phyloP scores from a whole-genome alignment of 805 yeast species.

The Jamesozyma jinghongensis region DNA sequence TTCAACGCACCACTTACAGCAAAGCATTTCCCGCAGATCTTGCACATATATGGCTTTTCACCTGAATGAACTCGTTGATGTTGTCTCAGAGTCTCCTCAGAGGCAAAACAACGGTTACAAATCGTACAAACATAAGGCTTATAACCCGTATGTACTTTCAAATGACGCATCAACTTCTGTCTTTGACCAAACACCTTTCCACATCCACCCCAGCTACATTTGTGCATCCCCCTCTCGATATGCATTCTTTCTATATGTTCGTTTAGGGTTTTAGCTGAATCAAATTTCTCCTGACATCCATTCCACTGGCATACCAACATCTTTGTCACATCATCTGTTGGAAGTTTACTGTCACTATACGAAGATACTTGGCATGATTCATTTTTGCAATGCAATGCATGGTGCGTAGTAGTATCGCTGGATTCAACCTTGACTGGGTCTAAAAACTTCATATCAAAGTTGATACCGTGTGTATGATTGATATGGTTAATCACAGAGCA shows the following conservation, averaged over 20 bases:
- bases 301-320: slow-evolving; percentile 24
- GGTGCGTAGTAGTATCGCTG: not conserved
- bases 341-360: not conserved
- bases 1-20: slow-evolving; percentile 76
- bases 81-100: slow-evolving; percentile 66
- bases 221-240: slow-evolving; percentile 66
- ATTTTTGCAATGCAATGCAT: slow-evolving; percentile 3
- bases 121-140: slow-evolving; percentile 66
- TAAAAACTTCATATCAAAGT: slow-evolving; percentile 23
- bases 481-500: slow-evolving; percentile 52
- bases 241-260: slow-evolving; percentile 62
- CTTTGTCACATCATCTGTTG: too few species aligned
- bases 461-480: slow-evolving; percentile 37
- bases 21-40: slow-evolving; percentile 64
- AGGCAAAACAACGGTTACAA: slow-evolving; percentile 68
- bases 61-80: slow-evolving; percentile 84
- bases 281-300: slow-evolving; percentile 44
- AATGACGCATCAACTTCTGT: slow-evolving; percentile 78
- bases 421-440: slow-evolving; percentile 11
- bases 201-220: slow-evolving; percentile 76
- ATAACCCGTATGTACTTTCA: slow-evolving; percentile 80
- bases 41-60: slow-evolving; percentile 76
- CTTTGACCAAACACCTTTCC: slow-evolving; percentile 66
- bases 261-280: slow-evolving; percentile 52
- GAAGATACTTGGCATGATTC: not conserved